A percentile compares a stretch with the other conserved stretches of the same genome.
phyloP scores from a whole-genome alignment of 768 basidiomycete genomes.

The Lentinula detonsa region DNA sequence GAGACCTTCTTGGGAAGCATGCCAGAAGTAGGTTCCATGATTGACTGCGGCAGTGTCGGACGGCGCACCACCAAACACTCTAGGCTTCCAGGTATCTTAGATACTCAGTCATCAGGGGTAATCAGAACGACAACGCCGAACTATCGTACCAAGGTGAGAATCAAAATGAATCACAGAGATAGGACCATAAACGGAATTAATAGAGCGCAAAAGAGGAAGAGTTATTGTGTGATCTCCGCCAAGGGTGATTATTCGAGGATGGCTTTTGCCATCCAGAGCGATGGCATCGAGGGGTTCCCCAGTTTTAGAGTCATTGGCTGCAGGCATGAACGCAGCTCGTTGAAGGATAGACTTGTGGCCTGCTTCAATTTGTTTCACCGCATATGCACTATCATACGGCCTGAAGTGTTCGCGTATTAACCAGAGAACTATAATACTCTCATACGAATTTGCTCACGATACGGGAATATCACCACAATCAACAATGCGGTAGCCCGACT shows the following conservation, averaged over 20 bases:
- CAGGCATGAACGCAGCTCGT: conserved; percentile 51
- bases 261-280: conserved; percentile 63
- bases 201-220: conserved; percentile 54
- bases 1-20: conserved; percentile 78
- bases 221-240: conserved; percentile 89
- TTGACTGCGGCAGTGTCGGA: conserved; percentile 71
- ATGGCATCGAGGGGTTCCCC: conserved; percentile 53
- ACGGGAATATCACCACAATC: conserved; percentile 79
- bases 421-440: neutral
- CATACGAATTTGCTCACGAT: conserved; percentile 29
- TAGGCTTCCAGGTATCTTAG: conserved; percentile 66
- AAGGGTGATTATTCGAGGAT: conserved; percentile 68
- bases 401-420: conserved; percentile 13
- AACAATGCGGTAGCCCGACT: conserved; percentile 59
- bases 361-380: conserved; percentile 69
- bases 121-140: conserved; percentile 8
- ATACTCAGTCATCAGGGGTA: conserved; percentile 7
- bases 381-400: conserved; percentile 69
- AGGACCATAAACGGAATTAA: conserved; percentile 71
- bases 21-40: conserved; percentile 89
- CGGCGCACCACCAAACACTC: conserved; percentile 69
- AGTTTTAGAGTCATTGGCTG: conserved; percentile 57
- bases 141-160: conserved; percentile 52
- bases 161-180: conserved; percentile 87
- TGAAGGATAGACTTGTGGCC: conserved; percentile 70